Evolutionary conservation across 306 rosid genomes (phyloP).

Genomic region (Alnus glutinosa): DNA sequence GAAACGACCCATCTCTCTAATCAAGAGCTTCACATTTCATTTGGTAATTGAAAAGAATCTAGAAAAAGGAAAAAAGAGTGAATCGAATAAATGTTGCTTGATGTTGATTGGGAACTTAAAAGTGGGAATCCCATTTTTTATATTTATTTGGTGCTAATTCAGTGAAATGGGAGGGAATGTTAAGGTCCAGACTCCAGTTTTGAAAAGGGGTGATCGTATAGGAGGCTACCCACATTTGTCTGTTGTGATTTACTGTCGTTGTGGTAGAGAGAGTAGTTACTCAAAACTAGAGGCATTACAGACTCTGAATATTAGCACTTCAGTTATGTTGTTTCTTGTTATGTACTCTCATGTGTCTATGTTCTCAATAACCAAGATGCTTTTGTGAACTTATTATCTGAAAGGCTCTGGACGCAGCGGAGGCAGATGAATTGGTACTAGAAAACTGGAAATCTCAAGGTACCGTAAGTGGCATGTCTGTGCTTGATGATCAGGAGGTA

Average conservation of each 20-base stretch:
- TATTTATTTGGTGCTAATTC: not conserved
- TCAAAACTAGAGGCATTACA: not conserved
- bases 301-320: slow-evolving; percentile 1
- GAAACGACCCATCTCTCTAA: not conserved
- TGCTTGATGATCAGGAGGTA: slow-evolving; percentile 70
- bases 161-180: not conserved
- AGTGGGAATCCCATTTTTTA: not conserved
- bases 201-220: not conserved
- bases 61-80: not conserved
- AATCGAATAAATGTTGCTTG: not conserved
- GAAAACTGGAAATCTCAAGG: slow-evolving; percentile 87
- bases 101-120: not conserved
- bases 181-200: not conserved
- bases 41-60: not conserved
- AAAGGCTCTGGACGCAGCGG: slow-evolving; percentile 48
- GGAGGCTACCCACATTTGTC: not conserved
- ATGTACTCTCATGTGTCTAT: not conserved
- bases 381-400: slow-evolving; percentile 33
- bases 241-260: not conserved
- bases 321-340: not conserved
- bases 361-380: slow-evolving; percentile 25
- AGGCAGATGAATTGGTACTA: slow-evolving; percentile 74
- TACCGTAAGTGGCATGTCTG: slow-evolving; percentile 52
- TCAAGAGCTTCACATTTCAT: not conserved
- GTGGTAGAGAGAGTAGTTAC: not conserved